Evolutionary conservation across 1,284 basidiomycete species (phyloP).

Genomic region (Melampsora americana): DNA sequence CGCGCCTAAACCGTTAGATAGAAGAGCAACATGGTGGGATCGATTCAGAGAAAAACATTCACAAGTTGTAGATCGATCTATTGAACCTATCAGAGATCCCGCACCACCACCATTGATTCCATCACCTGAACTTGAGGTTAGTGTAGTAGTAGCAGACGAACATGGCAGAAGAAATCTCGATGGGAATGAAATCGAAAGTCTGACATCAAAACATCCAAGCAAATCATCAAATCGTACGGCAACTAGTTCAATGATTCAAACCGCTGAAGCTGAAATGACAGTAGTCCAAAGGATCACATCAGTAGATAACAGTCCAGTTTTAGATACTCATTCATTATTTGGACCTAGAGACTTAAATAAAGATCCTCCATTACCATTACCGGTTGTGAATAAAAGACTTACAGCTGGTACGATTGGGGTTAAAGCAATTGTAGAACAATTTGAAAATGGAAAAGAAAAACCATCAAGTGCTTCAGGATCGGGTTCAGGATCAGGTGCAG

Average conservation of each 20-base stretch:
- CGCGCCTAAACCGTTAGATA: conserved; percentile 10
- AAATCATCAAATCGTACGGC: conserved; percentile 17
- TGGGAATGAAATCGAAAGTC: not conserved
- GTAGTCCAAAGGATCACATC: conserved; percentile 20
- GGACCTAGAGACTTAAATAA: not conserved
- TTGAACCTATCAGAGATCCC: conserved; percentile 32
- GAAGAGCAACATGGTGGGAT: conserved; percentile 27
- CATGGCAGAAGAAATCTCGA: conserved; percentile 12
- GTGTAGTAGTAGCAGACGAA: conserved; percentile 9
- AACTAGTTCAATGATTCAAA: conserved; percentile 37
- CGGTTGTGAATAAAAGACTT: not conserved
- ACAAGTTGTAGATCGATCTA: not conserved
- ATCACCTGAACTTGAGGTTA: not conserved
- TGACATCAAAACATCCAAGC: not conserved
- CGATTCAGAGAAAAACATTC: conserved; percentile 32
- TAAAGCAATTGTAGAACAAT: conserved; percentile 34
- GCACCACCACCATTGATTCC: conserved; percentile 26
- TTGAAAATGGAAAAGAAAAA: conserved; percentile 5
- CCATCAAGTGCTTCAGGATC: not conserved
- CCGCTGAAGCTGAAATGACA: conserved; percentile 28
- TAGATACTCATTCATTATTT: not conserved
- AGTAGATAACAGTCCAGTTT: conserved; percentile 21
- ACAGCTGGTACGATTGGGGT: conserved; percentile 31
- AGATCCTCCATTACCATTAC: not conserved
- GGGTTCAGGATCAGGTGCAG: not conserved